Base-by-base conservation (phyloP, 192 early-diverging fungal species). In the Coemansia sp. region DNA sequence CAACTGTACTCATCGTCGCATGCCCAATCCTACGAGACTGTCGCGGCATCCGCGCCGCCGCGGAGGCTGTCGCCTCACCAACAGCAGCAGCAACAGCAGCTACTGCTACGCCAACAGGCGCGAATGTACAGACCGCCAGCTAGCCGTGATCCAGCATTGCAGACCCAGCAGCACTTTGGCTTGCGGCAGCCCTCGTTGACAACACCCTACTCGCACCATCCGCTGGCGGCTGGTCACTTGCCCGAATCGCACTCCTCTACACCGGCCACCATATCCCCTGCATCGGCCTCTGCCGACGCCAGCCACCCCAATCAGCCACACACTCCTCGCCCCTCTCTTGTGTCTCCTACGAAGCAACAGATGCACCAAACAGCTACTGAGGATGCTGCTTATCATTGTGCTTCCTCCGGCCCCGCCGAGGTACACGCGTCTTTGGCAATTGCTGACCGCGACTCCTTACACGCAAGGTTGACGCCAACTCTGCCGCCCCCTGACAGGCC, bases 161-260 rank as follows among this genome's bases (percentile, higher is more conserved):
- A 50, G 24, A 29, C 15, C 29, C 46, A 50, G 46, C 46, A 50
- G 8, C 46, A 50, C 5, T 21, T n/a, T 24, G 29, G 15, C 46
- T 27, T 27, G 24, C 46, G 46, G 1, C 46, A 27, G 14, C 46
- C 46, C 14, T 22, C 24, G 26, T 50, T 26, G 0, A 6, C 24
- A 8, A 14, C 29, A 50, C n/a, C 46, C n/a, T 50, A 29, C 27
- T 29, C 46, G 12, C 46, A 26, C 46, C 46, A 50, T 50, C 46
- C 46, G 24, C 40, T 41, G 39, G 56, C 39, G 24, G 40, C 56
- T 42, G 38, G 37, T 3, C 39, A 58, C 40, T n/a, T 58, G 39
- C 56, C 27, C 56, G 39, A 42, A 39, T 38, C 39, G 8, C 39
- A 27, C 24, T 14, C 61, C 17, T 63, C 50, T n/a, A 17, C 52